A percentile compares a stretch with the other conserved stretches of the same genome.
phyloP scores from a whole-genome alignment of 2,329 filamentous ascomycete species.

The Cordyceps cateniannulata region DNA sequence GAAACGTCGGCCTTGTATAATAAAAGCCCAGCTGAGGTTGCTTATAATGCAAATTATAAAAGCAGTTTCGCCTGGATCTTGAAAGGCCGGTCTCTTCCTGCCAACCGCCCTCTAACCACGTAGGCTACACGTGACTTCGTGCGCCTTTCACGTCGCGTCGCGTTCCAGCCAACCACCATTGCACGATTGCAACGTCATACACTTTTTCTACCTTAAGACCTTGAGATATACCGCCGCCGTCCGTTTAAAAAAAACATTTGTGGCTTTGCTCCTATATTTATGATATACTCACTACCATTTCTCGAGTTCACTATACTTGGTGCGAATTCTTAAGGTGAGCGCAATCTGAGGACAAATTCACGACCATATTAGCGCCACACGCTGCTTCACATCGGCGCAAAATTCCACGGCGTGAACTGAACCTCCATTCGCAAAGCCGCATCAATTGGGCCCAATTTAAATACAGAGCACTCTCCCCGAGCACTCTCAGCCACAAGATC shows the following conservation, averaged over 20 bases:
- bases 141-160: neutral
- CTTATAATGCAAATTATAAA: no score
- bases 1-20: no score
- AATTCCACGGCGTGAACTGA: neutral
- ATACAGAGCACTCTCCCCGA: neutral
- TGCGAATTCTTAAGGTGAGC: neutral
- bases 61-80: no score
- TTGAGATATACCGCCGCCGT: neutral
- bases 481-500: neutral
- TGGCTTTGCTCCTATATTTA: neutral
- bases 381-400: neutral
- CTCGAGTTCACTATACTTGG: neutral
- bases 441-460: neutral
- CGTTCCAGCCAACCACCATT: neutral
- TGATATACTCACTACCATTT: neutral
- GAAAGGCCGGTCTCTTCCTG: neutral
- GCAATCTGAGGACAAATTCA: constrained; percentile 3
- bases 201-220: neutral
- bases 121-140: constrained; percentile 4
- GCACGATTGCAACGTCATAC: constrained; percentile 1
- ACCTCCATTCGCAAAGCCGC: neutral
- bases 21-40: no score
- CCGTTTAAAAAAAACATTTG: neutral
- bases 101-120: neutral
- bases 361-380: neutral